Conservation (phyloP, 257 asterid species). For the Mitragyna speciosa region DNA sequence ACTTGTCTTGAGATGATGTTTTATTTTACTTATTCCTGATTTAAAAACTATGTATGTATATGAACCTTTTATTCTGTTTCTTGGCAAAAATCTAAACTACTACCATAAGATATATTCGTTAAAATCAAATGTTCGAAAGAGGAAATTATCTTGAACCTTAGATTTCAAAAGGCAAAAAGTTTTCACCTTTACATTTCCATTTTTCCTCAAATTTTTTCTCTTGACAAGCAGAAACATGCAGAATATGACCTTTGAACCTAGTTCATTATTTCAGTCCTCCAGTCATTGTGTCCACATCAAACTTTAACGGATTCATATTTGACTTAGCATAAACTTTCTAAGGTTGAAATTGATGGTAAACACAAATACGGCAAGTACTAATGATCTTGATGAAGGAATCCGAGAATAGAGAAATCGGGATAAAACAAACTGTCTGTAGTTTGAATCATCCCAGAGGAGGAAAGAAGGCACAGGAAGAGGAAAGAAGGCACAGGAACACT, state of each 20-base stretch:
- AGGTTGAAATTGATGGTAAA: not conserved
- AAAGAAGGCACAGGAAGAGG: no score
- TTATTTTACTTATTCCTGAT: no score
- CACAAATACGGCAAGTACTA: not conserved
- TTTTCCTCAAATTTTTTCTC: not conserved
- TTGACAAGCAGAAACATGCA: no score
- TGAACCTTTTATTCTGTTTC: not conserved
- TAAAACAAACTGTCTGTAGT: not conserved
- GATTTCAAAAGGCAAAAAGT: not conserved
- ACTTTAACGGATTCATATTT: not conserved
- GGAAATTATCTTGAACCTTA: not conserved
- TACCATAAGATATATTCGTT: no score
- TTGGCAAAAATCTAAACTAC: not conserved
- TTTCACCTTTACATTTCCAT: not conserved
- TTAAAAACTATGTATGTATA: no score
- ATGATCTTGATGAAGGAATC: not conserved
- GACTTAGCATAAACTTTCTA: not conserved
- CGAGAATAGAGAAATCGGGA: not conserved
- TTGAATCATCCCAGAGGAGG: not conserved
- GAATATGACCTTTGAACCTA: not conserved
- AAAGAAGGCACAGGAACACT: not conserved
- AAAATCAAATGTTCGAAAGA: no score
- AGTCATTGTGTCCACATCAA: not conserved
- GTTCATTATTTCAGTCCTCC: not conserved
- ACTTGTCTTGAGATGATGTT: no score